Base-by-base conservation (phyloP, 192 early-diverging fungal species). In the Geranomyces michiganensis region DNA sequence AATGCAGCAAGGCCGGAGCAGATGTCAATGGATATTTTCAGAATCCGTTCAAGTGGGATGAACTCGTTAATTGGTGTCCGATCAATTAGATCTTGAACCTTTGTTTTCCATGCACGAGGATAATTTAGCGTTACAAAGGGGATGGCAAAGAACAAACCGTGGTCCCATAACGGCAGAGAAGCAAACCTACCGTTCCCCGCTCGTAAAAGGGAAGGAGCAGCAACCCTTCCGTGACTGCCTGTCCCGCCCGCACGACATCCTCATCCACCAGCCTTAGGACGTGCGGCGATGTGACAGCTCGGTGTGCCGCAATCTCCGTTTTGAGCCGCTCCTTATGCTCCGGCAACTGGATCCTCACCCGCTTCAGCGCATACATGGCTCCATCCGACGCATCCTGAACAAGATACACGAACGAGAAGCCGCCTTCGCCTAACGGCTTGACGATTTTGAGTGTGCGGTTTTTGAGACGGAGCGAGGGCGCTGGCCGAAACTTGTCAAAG, bases 31-130 rank as follows among this genome's bases (percentile, higher is more conserved):
- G 73, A 61, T 41, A 81, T 65, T 33, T 78, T 29, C 43, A 77
- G 48, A 17, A 84, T 84, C 29, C 36, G 69, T 26, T 30, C 27
- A 2, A 84, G 49, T 8, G 70, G 67, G 6, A 84, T 47, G n/a
- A 62, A 71, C 2, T 78, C 70, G 27, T 55, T 62, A 15, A 62
- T 51, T 1, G 71, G 71, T 7, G 71, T 77, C 56, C 49, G 67
- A 63, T 85, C 83, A 77, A 85, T 82, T 62, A 82, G 44, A 56
- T 81, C 80, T 65, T 85, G 83, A 14, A 77, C 67, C 74, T 76
- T 46, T 5, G 5, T 0, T n/a, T 29, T 36, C 30, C 8, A 32
- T 27, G 1, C 29, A 48, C 8, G 29, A 10, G 19, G 17, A 15
- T 1, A 70, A 30, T 33, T 15, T 30, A n/a, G n/a, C n/a, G n/a